Base-by-base conservation (phyloP, 371 early-diverging fungal genomes). In the Mortierella sp. region DNA sequence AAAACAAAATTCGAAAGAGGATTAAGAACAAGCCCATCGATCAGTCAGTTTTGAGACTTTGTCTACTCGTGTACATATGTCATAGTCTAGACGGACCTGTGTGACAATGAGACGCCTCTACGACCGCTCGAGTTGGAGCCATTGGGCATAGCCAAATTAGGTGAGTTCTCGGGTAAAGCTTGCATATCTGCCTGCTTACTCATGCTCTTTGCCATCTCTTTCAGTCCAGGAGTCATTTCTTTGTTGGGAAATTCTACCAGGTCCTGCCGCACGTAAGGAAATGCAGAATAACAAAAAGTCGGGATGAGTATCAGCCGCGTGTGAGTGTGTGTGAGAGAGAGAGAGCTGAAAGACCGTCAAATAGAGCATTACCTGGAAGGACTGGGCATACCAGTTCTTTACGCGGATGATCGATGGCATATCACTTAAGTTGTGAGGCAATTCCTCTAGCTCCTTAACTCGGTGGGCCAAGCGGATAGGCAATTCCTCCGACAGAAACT, bases 381-480 rank as follows among this genome's bases (percentile, higher is more conserved):
- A 95, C 70, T 97, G 95, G 43, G 96, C 92, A 83, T 98, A 98
- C 97, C 97, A 97, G 73, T 96, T 89, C 84, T 97, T 96, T 54
- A 98, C 99, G 49, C 92, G 90, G 51, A 91, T 69, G 64, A 98
- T 94, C 6, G 95, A 94, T n/a, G 95, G 95, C 97, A 97, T 97
- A 28, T 93, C 89, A 65, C 92, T 93, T 26, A 98, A 88, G 72
- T 89, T 89, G 71, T 94, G 87, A 0, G 99, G 99, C 30, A 97
- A 88, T 67, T 93, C 91, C 62, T 97, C 98, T 47, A 98, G 89
- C 83, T 98, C 99, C 55, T 97, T 96, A 20, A 97, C 97, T 49
- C 99, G 91, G 75, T 96, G 97, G 0, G 99, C 97, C n/a, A 98
- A 86, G 16, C 98, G 94, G 68, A 98, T 95, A 20, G 98, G 97